phyloP scores from a whole-genome alignment of 495 filamentous ascomycete genomes.

The Neurospora tetrasperma region DNA sequence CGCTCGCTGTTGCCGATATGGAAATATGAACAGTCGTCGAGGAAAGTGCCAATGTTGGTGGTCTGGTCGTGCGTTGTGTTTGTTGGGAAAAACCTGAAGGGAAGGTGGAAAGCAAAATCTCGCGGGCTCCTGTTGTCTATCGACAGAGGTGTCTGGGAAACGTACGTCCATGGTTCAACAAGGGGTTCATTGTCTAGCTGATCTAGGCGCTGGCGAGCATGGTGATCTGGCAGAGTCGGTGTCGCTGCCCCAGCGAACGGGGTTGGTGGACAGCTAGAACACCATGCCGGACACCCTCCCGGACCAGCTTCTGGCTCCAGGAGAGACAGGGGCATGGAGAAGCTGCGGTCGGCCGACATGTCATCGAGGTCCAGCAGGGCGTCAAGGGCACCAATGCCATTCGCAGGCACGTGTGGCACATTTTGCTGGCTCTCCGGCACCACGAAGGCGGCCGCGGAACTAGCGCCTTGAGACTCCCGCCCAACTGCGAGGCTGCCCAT shows the following conservation, averaged over 20 bases:
- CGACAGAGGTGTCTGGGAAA: slow-evolving; percentile 13
- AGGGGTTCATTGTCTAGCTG: slow-evolving; percentile 2
- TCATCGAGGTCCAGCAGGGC: slow-evolving; percentile 13
- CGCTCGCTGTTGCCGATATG: slow-evolving; percentile 1
- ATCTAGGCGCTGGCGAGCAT: slow-evolving; percentile 6
- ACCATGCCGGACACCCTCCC: background rate
- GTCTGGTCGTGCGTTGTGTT: background rate
- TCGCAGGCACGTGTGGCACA: slow-evolving; percentile 8
- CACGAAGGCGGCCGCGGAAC: slow-evolving; percentile 2
- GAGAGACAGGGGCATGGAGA: slow-evolving; percentile 4
- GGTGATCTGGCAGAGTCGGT: slow-evolving; percentile 3
- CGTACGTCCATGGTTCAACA: slow-evolving; percentile 10
- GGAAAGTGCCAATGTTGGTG: slow-evolving; percentile 1
- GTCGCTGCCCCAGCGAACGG: slow-evolving; percentile 4
- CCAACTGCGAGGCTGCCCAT: slow-evolving; percentile 14
- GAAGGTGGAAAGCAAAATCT: slow-evolving; percentile 15
- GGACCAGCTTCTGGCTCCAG: background rate
- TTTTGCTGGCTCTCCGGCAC: slow-evolving; percentile 1
- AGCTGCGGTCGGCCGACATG: slow-evolving; percentile 7
- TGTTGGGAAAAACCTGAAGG: background rate
- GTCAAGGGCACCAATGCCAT: slow-evolving; percentile 11
- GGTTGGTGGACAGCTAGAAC: background rate
- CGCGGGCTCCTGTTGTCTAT: slow-evolving; percentile 3
- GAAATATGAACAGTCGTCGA: background rate
- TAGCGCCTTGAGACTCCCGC: slow-evolving; percentile 8